These are phyloP conservation scores for Oryza meridionalis DNA, from an alignment of 176 grass and related monocot genomes.

Conservation along the genomic window DNA sequence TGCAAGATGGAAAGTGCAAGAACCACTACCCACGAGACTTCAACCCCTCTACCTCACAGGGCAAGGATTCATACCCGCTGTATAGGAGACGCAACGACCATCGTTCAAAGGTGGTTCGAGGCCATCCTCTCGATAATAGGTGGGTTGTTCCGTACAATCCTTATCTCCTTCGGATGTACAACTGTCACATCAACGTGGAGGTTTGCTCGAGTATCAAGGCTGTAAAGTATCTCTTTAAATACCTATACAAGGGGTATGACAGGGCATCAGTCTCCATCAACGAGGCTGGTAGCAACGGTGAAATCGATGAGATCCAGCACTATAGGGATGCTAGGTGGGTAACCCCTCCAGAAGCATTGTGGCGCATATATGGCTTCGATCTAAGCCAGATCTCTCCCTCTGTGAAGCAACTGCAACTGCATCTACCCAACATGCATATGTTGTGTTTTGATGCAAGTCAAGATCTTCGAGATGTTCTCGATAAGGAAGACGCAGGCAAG, in stretches of 20 bases:
- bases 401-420: background rate
- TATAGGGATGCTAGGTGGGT: background rate
- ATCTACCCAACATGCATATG: background rate
- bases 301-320: background rate
- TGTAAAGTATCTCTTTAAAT: background rate
- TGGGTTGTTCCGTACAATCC: background rate
- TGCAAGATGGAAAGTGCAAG: too few relatives aligned
- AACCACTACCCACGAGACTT: too few relatives aligned
- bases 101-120: background rate
- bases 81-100: background rate
- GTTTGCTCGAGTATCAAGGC: background rate
- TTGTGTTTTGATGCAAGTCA: background rate
- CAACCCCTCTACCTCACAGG: too few relatives aligned
- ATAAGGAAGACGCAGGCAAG: background rate
- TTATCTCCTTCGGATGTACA: background rate
- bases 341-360: background rate
- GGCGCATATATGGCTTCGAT: too few relatives aligned
- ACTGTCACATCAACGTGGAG: background rate
- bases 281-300: background rate
- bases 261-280: too few relatives aligned
- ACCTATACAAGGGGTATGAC: constrained; percentile 14
- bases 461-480: background rate
- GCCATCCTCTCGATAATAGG: background rate
- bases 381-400: background rate
- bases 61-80: background rate